Evolutionary conservation across 176 grass and related monocot genomes (phyloP).

Genomic region (Triticum aestivum): DNA sequence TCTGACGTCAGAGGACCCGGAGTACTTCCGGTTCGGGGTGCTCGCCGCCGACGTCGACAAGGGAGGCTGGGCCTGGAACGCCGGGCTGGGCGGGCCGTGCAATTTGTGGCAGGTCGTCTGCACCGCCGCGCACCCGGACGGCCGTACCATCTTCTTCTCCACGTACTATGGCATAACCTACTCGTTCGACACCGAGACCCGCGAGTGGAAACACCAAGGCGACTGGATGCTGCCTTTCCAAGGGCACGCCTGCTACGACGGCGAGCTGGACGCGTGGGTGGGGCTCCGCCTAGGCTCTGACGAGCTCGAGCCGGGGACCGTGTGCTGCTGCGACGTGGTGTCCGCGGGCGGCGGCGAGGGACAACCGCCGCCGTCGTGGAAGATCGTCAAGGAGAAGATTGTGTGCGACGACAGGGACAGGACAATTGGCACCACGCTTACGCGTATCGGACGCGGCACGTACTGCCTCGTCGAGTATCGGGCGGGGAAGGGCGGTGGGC

Average conservation of each 20-base stretch:
- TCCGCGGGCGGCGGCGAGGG: background rate
- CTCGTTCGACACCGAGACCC: background rate
- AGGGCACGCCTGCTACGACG: conserved; percentile 1
- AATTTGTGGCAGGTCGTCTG: background rate
- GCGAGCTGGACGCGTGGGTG: conserved; percentile 1
- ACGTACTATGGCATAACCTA: background rate
- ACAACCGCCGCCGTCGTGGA: background rate
- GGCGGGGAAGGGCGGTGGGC: background rate
- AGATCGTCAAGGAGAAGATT: conserved; percentile 4
- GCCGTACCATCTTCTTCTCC: conserved; percentile 13
- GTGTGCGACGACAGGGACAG: background rate
- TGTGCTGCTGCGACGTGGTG: conserved; percentile 15
- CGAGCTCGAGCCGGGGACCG: background rate
- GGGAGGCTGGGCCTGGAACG: background rate
- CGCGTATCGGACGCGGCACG: background rate
- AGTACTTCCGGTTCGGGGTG: background rate
- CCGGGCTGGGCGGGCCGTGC: background rate
- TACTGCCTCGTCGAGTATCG: background rate
- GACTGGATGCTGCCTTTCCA: background rate
- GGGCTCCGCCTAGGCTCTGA: background rate
- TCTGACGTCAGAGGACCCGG: background rate
- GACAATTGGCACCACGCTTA: background rate
- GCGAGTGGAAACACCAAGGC: background rate
- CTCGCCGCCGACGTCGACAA: background rate
- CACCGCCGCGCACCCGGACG: background rate